A percentile compares a stretch with the other conserved stretches of the same genome.
These are phyloP conservation scores for Draba incana DNA, from an alignment of 345 rosid genomes.

Conservation along the genomic window DNA sequence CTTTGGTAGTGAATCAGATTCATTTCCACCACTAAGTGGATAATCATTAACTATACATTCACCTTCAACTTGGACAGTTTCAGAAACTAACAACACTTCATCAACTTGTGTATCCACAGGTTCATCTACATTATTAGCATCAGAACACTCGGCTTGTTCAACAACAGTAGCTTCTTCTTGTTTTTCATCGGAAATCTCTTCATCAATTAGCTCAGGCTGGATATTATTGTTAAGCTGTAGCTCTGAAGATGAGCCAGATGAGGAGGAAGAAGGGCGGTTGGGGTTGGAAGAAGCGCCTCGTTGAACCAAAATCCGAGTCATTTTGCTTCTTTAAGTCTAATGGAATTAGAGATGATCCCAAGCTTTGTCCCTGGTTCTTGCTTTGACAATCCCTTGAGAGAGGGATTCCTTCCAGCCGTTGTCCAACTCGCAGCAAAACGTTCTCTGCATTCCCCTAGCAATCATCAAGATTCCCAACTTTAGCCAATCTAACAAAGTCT, in stretches of 20 bases:
- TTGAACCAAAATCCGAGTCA: slow-evolving; percentile 96
- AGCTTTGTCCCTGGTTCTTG: slow-evolving; percentile 83
- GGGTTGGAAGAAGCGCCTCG: slow-evolving; percentile 89
- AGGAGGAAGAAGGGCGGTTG: slow-evolving; percentile 55
- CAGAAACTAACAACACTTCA: slow-evolving; percentile 48
- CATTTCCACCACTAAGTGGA: slow-evolving; percentile 46
- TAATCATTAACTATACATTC: slow-evolving; percentile 55
- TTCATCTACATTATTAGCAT: slow-evolving; percentile 57
- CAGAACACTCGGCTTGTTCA: slow-evolving; percentile 59
- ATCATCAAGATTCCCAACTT: slow-evolving; percentile 82
- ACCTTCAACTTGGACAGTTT: slow-evolving; percentile 49
- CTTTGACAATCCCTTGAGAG: slow-evolving; percentile 86
- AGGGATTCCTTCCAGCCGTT: slow-evolving; percentile 88
- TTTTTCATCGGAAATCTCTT: slow-evolving; percentile 60
- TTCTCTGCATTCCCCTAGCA: slow-evolving; percentile 99
- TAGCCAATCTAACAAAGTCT: slow-evolving; percentile 64
- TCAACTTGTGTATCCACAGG: slow-evolving; percentile 47
- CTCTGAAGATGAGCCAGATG: slow-evolving; percentile 58
- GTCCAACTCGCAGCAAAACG: slow-evolving; percentile 64
- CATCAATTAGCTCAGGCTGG: slow-evolving; percentile 60
- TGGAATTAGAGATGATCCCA: slow-evolving; percentile 45
- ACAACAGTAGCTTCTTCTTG: slow-evolving; percentile 55
- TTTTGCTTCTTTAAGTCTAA: slow-evolving; percentile 34
- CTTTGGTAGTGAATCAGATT: slow-evolving; percentile 78
- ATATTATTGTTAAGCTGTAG: slow-evolving; percentile 44